A percentile compares a stretch with the other conserved stretches of the same genome.
Conservation (phyloP, 768 basidiomycete species). For the Candolleomyces aberdarensis region DNA sequence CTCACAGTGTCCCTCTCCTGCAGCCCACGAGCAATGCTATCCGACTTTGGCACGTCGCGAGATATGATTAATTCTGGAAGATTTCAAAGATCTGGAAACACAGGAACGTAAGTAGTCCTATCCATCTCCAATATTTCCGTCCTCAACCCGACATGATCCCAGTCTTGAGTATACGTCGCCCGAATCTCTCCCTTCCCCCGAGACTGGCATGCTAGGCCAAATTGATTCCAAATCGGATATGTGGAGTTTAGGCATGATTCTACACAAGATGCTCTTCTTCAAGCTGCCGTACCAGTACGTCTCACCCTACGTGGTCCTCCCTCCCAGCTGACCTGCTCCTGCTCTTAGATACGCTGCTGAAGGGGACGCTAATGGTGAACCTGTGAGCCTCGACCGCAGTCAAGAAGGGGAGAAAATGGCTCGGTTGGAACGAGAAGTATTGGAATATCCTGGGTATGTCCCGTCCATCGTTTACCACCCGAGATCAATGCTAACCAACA, state of each 20-base stretch:
- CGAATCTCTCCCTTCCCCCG: conserved; percentile 73
- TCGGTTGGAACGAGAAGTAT: conserved; percentile 68
- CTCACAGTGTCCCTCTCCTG: neutral
- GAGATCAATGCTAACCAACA: neutral
- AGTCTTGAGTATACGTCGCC: conserved; percentile 89
- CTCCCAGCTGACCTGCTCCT: neutral
- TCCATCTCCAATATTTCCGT: neutral
- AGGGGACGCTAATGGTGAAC: conserved; percentile 47
- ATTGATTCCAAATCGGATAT: conserved; percentile 90
- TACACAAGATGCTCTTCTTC: conserved; percentile 92
- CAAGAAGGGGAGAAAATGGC: conserved; percentile 62
- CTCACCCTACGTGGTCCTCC: neutral
- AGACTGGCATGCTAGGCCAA: conserved; percentile 62
- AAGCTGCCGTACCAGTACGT: conserved; percentile 68
- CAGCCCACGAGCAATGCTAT: conserved; percentile 91
- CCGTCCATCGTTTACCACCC: neutral
- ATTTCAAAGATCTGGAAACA: conserved; percentile 77
- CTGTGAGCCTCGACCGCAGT: conserved; percentile 24
- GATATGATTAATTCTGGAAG: conserved; percentile 77
- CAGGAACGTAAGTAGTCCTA: conserved; percentile 73
- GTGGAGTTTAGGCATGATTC: conserved; percentile 97
- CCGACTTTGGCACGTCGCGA: conserved; percentile 92
- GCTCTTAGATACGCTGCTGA: conserved; percentile 53
- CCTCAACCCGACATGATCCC: neutral
- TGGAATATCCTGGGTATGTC: conserved; percentile 68